Conservation (phyloP, 495 filamentous ascomycete genomes). For the Margaritispora aquatica region DNA sequence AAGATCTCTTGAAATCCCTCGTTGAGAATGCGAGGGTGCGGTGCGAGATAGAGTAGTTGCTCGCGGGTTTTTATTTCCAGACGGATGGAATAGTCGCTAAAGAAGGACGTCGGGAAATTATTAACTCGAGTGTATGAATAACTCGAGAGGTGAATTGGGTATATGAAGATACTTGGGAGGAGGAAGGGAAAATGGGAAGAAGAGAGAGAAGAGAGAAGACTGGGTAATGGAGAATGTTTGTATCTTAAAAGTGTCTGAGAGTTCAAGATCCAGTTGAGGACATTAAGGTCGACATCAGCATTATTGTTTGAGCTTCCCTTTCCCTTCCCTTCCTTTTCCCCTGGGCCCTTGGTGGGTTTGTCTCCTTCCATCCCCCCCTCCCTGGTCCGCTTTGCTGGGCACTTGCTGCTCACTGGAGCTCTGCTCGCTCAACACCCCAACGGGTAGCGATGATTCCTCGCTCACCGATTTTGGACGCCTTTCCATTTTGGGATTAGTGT, state of each 20-base stretch:
- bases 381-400: too few species aligned
- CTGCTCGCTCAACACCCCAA: slow-evolving; percentile 3
- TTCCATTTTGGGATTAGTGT: neutral
- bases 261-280: neutral
- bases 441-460: neutral
- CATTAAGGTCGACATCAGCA: slow-evolving; percentile 8
- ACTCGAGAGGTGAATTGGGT: neutral
- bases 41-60: neutral
- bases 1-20: neutral
- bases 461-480: slow-evolving; percentile 5
- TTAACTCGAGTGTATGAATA: neutral
- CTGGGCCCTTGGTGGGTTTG: too few species aligned
- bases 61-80: neutral
- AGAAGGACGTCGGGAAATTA: neutral
- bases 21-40: neutral
- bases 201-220: slow-evolving; percentile 20
- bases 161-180: slow-evolving; percentile 2
- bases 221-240: neutral
- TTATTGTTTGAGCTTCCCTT: neutral
- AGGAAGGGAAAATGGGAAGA: slow-evolving; percentile 12
- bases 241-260: neutral
- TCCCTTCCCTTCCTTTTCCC: slow-evolving; percentile 12
- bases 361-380: too few species aligned
- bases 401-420: too few species aligned
- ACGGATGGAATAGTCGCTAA: neutral